These are phyloP conservation scores for Paraphoma chrysanthemicola DNA, from an alignment of 2,329 filamentous ascomycete genomes.

Conservation along the genomic window DNA sequence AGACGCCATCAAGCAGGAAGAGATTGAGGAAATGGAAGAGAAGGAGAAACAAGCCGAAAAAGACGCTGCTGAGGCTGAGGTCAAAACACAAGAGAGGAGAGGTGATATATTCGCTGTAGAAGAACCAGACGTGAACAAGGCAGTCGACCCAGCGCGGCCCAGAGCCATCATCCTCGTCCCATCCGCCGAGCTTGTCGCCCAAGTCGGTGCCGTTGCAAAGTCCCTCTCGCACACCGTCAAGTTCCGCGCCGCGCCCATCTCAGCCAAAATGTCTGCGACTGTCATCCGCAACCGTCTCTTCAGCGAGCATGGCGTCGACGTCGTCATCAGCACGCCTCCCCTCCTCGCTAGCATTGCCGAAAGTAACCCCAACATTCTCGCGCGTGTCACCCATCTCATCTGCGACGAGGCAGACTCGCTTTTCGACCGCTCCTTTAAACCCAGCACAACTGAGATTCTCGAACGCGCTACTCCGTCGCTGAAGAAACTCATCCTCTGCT, in stretches of 20 bases:
- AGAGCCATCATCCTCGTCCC: conserved; percentile 87
- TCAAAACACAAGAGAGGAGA: conserved; percentile 31
- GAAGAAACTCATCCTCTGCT: conserved; percentile 88
- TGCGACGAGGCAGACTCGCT: conserved; percentile 97
- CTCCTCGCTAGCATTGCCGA: conserved; percentile 87
- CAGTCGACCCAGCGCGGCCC: conserved; percentile 79
- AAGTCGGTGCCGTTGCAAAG: conserved; percentile 84
- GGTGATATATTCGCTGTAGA: conserved; percentile 67
- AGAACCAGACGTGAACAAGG: conserved; percentile 60
- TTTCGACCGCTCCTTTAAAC: conserved; percentile 89
- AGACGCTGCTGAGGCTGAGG: conserved; percentile 58
- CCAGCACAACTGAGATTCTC: conserved; percentile 81
- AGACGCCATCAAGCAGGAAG: conserved; percentile 80
- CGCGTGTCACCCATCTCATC: conserved; percentile 86
- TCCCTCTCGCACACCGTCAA: conserved; percentile 83
- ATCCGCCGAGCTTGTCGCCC: conserved; percentile 87
- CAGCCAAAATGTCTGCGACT: conserved; percentile 75
- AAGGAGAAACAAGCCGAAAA: conserved; percentile 59
- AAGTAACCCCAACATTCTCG: conserved; percentile 88
- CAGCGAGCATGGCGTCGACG: conserved; percentile 79
- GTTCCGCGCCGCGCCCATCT: conserved; percentile 83
- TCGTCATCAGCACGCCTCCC: conserved; percentile 88
- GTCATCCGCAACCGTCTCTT: conserved; percentile 88
- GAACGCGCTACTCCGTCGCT: conserved; percentile 82
- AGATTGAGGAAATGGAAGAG: conserved; percentile 58